Percentiles rank a stretch among this genome's conserved stretches.
Conservation (phyloP, 139 green algal species). For the Coccomyxa sp. region DNA sequence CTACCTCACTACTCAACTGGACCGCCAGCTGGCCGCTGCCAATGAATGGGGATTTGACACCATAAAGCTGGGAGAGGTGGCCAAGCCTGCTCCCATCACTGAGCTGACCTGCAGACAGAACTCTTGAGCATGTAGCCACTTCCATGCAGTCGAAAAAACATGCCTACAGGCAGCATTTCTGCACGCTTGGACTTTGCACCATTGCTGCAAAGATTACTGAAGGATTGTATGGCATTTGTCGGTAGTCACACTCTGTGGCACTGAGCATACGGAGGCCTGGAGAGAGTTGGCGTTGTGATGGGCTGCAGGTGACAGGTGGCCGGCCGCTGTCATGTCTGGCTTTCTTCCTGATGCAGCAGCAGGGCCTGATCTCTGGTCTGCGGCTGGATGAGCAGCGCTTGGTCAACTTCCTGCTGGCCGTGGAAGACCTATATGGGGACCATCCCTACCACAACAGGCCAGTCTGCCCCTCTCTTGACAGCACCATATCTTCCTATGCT, state of each 20-base stretch:
- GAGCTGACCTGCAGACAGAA: background rate
- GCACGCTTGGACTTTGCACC: too few relatives aligned
- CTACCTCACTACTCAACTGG: background rate
- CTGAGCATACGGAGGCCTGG: too few relatives aligned
- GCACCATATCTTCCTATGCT: background rate
- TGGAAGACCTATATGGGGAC: background rate
- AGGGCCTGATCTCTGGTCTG: background rate
- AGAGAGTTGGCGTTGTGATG: background rate
- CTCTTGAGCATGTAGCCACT: background rate
- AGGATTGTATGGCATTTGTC: too few relatives aligned
- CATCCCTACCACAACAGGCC: background rate
- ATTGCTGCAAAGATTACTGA: too few relatives aligned
- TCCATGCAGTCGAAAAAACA: background rate
- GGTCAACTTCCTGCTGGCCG: slow-evolving; percentile 2
- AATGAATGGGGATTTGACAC: background rate
- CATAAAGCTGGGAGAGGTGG: background rate
- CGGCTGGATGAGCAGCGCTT: slow-evolving; percentile 9
- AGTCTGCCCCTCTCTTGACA: background rate
- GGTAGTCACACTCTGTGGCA: too few relatives aligned
- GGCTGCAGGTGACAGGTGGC: background rate
- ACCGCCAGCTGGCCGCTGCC: background rate
- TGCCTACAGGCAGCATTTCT: background rate
- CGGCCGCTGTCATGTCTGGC: slow-evolving; percentile 5
- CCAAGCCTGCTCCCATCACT: background rate
- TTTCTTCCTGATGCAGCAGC: slow-evolving; percentile 10